phyloP scores from a whole-genome alignment of 2,329 filamentous ascomycete genomes.

The Talaromyces sp. region DNA sequence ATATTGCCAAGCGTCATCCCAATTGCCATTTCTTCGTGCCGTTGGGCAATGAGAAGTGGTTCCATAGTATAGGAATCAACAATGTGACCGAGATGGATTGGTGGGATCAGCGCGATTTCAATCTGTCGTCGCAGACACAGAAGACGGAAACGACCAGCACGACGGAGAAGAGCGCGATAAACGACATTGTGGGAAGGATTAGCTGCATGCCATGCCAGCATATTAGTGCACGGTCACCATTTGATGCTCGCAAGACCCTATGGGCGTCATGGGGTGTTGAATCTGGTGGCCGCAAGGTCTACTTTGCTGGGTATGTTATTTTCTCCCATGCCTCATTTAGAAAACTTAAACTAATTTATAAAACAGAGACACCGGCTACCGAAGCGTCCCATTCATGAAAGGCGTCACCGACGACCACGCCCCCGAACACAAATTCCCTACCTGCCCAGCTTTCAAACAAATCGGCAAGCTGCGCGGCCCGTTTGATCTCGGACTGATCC shows the following conservation, averaged over 20 bases:
- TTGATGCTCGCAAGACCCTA: conserved; percentile 69
- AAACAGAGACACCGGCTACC: conserved; percentile 83
- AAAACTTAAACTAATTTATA: conserved; percentile 10
- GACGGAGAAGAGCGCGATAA: conserved; percentile 6
- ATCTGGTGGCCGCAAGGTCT: conserved; percentile 70
- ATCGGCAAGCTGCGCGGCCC: conserved; percentile 75
- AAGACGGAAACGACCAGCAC: conserved; percentile 16
- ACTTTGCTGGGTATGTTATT: conserved; percentile 60
- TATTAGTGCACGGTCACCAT: conserved; percentile 60
- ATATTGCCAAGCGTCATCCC: conserved; percentile 65
- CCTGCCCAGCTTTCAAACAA: conserved; percentile 77
- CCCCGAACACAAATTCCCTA: conserved; percentile 60
- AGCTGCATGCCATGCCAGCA: conserved; percentile 83
- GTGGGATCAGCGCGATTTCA: conserved; percentile 83
- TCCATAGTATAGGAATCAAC: conserved; percentile 60
- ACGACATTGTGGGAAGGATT: conserved; percentile 62
- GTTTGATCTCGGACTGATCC: conserved; percentile 86
- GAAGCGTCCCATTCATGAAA: conserved; percentile 62
- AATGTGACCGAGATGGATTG: conserved; percentile 89
- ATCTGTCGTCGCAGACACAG: conserved; percentile 43
- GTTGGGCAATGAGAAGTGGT: conserved; percentile 78
- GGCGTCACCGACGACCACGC: conserved; percentile 65
- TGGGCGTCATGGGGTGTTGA: conserved; percentile 84
- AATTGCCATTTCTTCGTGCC: conserved; percentile 84
- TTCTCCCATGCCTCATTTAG: not conserved